Percentiles rank a stretch among this genome's conserved stretches.
Evolutionary conservation across 768 basidiomycete genomes (phyloP).

Genomic region (Coprinopsis marcescibilis): DNA sequence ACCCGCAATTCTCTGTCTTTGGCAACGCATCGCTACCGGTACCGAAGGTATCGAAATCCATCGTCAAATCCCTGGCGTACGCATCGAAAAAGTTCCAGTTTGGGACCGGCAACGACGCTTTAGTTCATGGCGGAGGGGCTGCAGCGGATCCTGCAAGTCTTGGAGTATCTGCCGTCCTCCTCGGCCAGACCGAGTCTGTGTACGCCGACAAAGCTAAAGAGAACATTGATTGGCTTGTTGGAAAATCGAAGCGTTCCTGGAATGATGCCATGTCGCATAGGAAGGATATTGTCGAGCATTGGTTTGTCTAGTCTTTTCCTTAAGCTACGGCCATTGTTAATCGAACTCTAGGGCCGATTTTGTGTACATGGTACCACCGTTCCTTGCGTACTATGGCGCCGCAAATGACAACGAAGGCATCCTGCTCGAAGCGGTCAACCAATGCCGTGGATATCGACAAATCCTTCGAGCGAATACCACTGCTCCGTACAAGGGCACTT

Average conservation of each 20-base stretch:
- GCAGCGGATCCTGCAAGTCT: conserved; percentile 43
- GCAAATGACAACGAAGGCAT: conserved; percentile 29
- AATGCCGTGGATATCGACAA: conserved; percentile 33
- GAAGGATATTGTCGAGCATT: conserved; percentile 30
- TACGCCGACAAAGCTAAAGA: conserved; percentile 27
- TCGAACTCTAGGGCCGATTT: conserved; percentile 38
- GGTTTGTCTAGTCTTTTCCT: conserved; percentile 22
- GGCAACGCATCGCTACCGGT: conserved; percentile 26
- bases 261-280: conserved; percentile 47
- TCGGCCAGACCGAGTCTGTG: conserved; percentile 22
- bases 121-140: conserved; percentile 35
- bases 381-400: conserved; percentile 43
- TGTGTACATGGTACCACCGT: conserved; percentile 47
- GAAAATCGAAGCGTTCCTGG: conserved; percentile 29
- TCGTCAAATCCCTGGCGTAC: conserved; percentile 30
- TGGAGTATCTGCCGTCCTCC: conserved; percentile 39
- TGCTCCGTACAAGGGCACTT: conserved; percentile 28
- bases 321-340: neutral
- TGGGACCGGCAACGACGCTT: conserved; percentile 25
- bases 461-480: conserved; percentile 31
- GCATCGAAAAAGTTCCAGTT: conserved; percentile 32
- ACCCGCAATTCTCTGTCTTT: conserved; percentile 35
- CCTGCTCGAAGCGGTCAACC: conserved; percentile 31
- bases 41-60: conserved; percentile 13
- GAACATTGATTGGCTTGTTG: conserved; percentile 29